Base-by-base conservation (phyloP, 768 basidiomycete species). In the Boletus sp. region DNA sequence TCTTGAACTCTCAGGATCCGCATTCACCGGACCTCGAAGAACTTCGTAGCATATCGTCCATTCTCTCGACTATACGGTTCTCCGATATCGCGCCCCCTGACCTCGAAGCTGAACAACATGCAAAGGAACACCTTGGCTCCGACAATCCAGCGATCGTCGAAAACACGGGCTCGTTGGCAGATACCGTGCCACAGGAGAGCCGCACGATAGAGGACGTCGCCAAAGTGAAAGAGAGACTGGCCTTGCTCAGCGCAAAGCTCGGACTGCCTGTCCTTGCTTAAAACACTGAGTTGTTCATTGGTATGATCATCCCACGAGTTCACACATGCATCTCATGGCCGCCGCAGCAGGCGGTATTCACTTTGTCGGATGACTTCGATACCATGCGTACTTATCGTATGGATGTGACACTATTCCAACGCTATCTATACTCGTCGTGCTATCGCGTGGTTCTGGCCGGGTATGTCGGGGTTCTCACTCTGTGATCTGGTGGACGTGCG, bases 81-180 rank as follows among this genome's bases (percentile, higher is more conserved):
- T 78, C 82, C 9, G 89, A 92, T 56, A 80, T 96, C 47, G 83
- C 81, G 14, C 90, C 91, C 3, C 78, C 77, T 24, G 92, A 96
- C 74, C 56, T 83, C 9, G 87, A 95, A 64, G 89, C 92, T 0
- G 85, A 90, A 64, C 80, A 77, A 50, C 94, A 96, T 70, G 88
- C 87, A 24, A 76, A 76, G 46, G 82, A 88, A 56, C 88, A 90
- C 65, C 69, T 86, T 11, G 79, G 79, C 47, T 56, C 65, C 11
- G 62, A 61, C 20, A 71, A 67, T 20, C 62, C 70, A 7, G 73
- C 65, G 24, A 39, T 64, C 24, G 74, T 74, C 18, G 67, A 72
- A 20, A 71, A 71, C 51, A 78, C 81, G 48, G 79, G 80, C 55
- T 56, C 82, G 40, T 56, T 49, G 36, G 6, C 7, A 52, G 59